Evolutionary conservation across 106 monocot species (phyloP).

Genomic region (Allium cepa): DNA sequence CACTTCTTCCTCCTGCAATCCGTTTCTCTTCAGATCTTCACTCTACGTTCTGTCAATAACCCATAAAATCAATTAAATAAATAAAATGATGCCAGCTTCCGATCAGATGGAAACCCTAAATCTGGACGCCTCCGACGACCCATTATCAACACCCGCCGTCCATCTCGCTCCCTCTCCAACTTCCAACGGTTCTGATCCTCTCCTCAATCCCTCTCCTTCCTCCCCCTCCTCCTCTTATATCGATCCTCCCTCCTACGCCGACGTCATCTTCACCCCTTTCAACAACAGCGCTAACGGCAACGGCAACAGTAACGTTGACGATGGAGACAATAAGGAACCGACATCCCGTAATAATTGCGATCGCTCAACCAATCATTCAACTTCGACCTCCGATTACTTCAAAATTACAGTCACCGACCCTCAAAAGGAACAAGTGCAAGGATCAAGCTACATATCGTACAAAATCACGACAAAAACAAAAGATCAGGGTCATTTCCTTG

Average conservation of each 20-base stretch:
- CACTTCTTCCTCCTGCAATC: neutral
- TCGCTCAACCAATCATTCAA: constrained; percentile 5
- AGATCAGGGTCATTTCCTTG: constrained; percentile 19
- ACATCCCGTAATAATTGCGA: no score
- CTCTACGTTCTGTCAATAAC: neutral
- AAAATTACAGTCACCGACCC: constrained; percentile 76
- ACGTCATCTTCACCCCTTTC: constrained; percentile 45
- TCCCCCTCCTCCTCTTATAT: constrained; percentile 39
- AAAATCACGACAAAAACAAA: constrained; percentile 38
- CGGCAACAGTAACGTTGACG: no score
- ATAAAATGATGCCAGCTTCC: neutral
- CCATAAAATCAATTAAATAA: neutral
- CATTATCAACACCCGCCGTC: neutral
- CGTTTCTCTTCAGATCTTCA: neutral
- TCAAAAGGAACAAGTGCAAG: constrained; percentile 46
- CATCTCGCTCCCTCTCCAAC: neutral
- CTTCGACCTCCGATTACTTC: constrained; percentile 29
- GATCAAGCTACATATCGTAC: constrained; percentile 63
- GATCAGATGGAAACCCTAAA: constrained; percentile 8
- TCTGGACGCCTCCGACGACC: neutral
- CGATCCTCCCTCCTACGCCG: constrained; percentile 84
- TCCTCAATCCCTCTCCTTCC: constrained; percentile 7
- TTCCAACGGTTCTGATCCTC: constrained; percentile 10
- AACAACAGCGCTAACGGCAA: constrained; percentile 6
- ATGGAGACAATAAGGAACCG: no score